phyloP scores from a whole-genome alignment of 768 basidiomycete species.

The Hericium coralloides region DNA sequence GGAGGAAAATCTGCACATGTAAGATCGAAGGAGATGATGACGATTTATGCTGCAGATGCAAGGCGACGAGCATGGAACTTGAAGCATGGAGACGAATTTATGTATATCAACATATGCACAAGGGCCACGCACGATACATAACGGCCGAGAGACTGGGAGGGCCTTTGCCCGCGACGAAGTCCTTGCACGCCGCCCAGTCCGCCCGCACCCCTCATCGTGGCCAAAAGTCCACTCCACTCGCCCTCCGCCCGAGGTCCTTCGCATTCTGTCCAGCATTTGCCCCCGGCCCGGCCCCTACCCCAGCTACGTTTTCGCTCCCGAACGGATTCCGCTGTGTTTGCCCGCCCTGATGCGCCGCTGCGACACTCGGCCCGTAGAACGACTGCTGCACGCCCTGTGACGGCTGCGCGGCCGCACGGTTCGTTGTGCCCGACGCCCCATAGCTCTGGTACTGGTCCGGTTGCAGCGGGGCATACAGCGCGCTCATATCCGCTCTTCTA shows the following conservation, averaged over 20 bases:
- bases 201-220: slow-evolving; percentile 45
- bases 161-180: not conserved
- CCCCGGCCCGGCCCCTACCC: slow-evolving; percentile 20
- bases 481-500: slow-evolving; percentile 54
- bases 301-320: slow-evolving; percentile 10
- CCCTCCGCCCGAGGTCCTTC: slow-evolving; percentile 39
- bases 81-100: not conserved
- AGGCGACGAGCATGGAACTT: not conserved
- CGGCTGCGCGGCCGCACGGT: slow-evolving; percentile 39
- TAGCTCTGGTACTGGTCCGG: slow-evolving; percentile 70
- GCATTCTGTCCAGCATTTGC: slow-evolving; percentile 31
- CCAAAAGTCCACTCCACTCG: slow-evolving; percentile 68
- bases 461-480: slow-evolving; percentile 75
- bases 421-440: slow-evolving; percentile 18
- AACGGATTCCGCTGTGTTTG: slow-evolving; percentile 30
- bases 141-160: too few relatives aligned
- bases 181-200: not conserved
- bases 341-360: slow-evolving; percentile 27
- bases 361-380: slow-evolving; percentile 60
- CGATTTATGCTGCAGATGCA: not conserved
- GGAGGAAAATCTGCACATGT: slow-evolving; percentile 8
- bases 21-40: not conserved
- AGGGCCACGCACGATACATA: not conserved
- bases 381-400: slow-evolving; percentile 48
- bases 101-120: not conserved